Evolutionary conservation across 2,329 filamentous ascomycete genomes (phyloP), one percentile per base, ranked within the genome.

Genomic region (Rhynchosporium agropyri): DNA sequence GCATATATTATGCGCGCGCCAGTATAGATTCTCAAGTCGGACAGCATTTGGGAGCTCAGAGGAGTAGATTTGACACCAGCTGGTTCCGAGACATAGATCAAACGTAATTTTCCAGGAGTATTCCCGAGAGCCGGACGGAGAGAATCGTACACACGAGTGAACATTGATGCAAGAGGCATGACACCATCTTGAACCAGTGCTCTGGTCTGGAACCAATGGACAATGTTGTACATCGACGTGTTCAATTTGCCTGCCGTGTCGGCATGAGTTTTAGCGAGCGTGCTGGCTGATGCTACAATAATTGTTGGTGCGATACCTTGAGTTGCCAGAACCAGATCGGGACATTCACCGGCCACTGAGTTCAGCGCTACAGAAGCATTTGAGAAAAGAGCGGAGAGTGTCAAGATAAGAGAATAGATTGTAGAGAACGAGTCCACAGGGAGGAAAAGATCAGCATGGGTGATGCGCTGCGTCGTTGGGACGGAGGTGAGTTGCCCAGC

Each of bases 331-430:
- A 81, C 79, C 43, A 98, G 82, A 73, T 95, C 87, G 12, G 89
- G 81, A 10, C 85, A 85, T 42, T 85, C 83, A 6, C 89, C 89
- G 15, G 92, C 90, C 31, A 96, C 92, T 0, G 92, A 95, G 77
- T 91, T 98, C 71, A 99, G 83, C 31, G 92, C 91, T 26, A 99
- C 79, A 0, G 92, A 95, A 20, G 91, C 83, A 74, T 96, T 95
- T 28, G 87, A 89, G 77, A 88, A 96, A 8, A 99, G 83, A 0
- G 93, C 92, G 0, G 89, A 87, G 62, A 99, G 81, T 0, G 92
- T 92, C 64, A 96, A 81, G 60, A 87, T 85, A 31, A 98, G 83
- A 1, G 92, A 86, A 77, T 96, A 94, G 0, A 89, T 88, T 69
- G 89, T 85, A 7, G 89, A 88, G 51, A 98, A 85, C 5, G 89